Percentiles rank a stretch among this genome's conserved stretches.
Conservation (phyloP, 345 rosid genomes). For the Populus ilicifolia region DNA sequence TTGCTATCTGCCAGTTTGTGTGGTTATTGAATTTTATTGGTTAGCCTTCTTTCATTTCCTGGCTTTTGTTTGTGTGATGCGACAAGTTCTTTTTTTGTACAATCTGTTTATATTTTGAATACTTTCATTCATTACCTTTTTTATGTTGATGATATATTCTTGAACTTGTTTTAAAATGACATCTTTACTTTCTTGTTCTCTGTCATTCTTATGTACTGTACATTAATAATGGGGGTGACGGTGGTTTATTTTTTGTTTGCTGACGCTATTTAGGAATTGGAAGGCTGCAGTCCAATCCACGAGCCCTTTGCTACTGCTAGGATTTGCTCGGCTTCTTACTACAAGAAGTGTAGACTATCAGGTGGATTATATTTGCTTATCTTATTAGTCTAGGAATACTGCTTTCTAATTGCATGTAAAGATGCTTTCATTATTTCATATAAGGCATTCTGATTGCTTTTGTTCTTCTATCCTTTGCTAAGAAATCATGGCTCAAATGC, state of each 20-base stretch:
- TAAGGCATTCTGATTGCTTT: not conserved
- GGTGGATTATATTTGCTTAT: constrained; percentile 34
- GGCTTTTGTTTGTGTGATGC: too few species aligned
- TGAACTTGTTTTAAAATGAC: not conserved
- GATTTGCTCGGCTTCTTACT: constrained; percentile 67
- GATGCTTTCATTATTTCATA: not conserved
- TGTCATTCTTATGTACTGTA: too few species aligned
- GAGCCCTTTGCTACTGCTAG: constrained; percentile 62
- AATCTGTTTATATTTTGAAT: not conserved
- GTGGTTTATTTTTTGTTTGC: not conserved
- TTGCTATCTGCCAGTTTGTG: not conserved
- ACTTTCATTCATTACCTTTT: too few species aligned
- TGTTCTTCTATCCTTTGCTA: not conserved
- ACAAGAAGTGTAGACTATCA: constrained; percentile 83
- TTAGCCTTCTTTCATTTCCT: not conserved
- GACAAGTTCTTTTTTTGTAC: too few species aligned
- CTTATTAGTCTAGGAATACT: not conserved
- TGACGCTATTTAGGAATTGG: constrained; percentile 47
- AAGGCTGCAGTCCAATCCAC: constrained; percentile 48
- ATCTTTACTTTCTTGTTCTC: not conserved
- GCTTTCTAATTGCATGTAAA: not conserved
- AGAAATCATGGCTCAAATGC: not conserved
- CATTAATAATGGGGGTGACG: not conserved
- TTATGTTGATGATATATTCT: not conserved
- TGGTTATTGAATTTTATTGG: not conserved